Evolutionary conservation across 2,329 filamentous ascomycete genomes (phyloP).

Genomic region (Elsinoe arachidis): DNA sequence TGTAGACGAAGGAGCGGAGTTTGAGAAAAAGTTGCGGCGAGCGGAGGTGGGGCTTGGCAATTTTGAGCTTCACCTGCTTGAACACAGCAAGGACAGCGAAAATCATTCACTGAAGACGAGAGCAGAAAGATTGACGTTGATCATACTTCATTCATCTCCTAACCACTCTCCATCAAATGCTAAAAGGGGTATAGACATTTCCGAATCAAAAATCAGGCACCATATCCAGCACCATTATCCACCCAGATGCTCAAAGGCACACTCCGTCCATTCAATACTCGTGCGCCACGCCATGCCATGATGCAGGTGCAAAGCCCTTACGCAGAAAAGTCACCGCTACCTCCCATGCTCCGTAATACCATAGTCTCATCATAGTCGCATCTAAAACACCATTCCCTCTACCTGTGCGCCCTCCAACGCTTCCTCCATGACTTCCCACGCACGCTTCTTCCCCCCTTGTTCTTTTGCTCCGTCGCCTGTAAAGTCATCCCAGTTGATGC

Average conservation of each 20-base stretch:
- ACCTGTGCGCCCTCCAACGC: conserved; percentile 4
- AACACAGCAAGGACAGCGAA: background rate
- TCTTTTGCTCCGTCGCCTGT: background rate
- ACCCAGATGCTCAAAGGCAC: background rate
- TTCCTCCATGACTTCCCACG: conserved; percentile 15
- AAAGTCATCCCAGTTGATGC: conserved; percentile 2
- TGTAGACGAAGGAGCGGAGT: background rate
- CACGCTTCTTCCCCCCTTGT: background rate
- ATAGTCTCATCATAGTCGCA: background rate
- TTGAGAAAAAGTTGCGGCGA: conserved; percentile 1
- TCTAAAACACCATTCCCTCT: background rate
- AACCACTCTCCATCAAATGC: background rate
- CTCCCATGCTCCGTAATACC: conserved; percentile 2
- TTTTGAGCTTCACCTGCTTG: background rate
- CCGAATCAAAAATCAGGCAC: background rate
- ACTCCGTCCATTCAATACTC: background rate
- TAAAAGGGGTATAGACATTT: conserved; percentile 9
- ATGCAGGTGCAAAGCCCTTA: background rate
- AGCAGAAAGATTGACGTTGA: background rate
- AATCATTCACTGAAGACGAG: background rate
- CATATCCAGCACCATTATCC: background rate
- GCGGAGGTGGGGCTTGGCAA: background rate
- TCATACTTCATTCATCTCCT: background rate
- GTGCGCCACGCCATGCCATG: background rate
- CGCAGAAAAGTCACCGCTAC: background rate